These are phyloP conservation scores for Raddia guianensis DNA, from an alignment of 176 grass and related monocot genomes.

Conservation along the genomic window DNA sequence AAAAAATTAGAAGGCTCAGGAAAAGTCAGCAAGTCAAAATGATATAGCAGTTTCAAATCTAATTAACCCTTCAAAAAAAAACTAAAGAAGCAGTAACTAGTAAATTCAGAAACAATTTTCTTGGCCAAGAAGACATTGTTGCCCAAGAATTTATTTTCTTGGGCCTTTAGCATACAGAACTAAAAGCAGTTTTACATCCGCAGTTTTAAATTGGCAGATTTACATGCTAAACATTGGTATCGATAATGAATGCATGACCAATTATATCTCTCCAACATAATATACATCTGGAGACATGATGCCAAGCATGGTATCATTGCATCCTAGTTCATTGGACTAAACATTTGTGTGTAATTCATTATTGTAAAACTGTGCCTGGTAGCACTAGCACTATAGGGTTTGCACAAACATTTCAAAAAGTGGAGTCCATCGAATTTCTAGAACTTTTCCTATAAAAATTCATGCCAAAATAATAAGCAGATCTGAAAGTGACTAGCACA, in stretches of 20 bases:
- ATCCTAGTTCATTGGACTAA: not conserved
- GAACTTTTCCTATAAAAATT: conserved; percentile 10
- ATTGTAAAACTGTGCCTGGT: conserved; percentile 5
- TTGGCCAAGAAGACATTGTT: not conserved
- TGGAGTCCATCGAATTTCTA: not conserved
- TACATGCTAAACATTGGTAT: not conserved
- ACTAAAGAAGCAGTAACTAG: not conserved
- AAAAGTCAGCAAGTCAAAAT: conserved; percentile 35
- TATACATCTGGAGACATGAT: conserved; percentile 1
- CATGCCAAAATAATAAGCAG: conserved; percentile 19
- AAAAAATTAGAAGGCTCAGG: conserved; percentile 41
- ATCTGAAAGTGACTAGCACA: conserved; percentile 11
- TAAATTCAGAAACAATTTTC: conserved; percentile 18
- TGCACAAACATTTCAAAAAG: conserved; percentile 3
- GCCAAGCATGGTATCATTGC: not conserved
- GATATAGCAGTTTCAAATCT: not conserved
- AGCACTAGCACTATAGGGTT: not conserved
- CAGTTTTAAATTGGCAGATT: not conserved
- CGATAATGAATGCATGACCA: not conserved
- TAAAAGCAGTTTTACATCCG: not conserved
- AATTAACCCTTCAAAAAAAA: not conserved
- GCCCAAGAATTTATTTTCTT: not conserved
- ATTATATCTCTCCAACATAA: conserved; percentile 14
- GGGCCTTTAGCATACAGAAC: not conserved
- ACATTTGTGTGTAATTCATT: not conserved